A percentile compares a stretch with the other conserved stretches of the same genome.
Evolutionary conservation across 2,329 filamentous ascomycete species (phyloP).

Genomic region (Huntiella bhutanensis): DNA sequence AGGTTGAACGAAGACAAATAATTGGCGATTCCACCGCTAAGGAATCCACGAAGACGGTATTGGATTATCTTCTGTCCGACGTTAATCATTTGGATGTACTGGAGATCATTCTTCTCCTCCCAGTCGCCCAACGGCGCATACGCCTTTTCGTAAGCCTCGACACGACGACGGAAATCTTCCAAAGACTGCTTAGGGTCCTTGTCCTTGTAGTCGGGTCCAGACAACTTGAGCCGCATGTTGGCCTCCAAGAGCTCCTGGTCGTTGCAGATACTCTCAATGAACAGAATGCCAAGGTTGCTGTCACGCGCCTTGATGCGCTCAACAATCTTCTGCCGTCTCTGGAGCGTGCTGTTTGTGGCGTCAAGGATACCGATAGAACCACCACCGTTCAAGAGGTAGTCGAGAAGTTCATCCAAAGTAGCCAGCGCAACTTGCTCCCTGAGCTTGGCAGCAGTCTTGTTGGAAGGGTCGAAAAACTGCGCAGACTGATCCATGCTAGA

Average conservation of each 20-base stretch:
- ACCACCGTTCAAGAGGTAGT: conserved; percentile 65
- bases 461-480: conserved; percentile 82
- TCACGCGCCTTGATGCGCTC: conserved; percentile 66
- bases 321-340: conserved; percentile 67
- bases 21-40: conserved; percentile 80
- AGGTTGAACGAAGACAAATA: conserved; percentile 96
- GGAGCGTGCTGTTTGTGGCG: conserved; percentile 88
- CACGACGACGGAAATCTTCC: conserved; percentile 79
- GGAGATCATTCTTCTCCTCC: conserved; percentile 77
- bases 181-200: conserved; percentile 76
- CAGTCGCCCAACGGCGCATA: conserved; percentile 82
- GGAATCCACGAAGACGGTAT: conserved; percentile 76
- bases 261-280: conserved; percentile 85
- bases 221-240: conserved; percentile 93
- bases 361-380: conserved; percentile 91
- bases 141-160: conserved; percentile 81
- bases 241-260: conserved; percentile 73
- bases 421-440: conserved; percentile 84
- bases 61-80: conserved; percentile 88
- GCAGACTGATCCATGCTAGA: conserved; percentile 60
- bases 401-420: conserved; percentile 76
- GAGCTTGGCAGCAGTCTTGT: conserved; percentile 61
- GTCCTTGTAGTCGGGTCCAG: conserved; percentile 85
- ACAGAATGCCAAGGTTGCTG: conserved; percentile 76
- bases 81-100: conserved; percentile 96